A percentile compares a stretch with the other conserved stretches of the same genome.
Conservation (phyloP, 2,329 filamentous ascomycete genomes). For the Exophiala sp. region DNA sequence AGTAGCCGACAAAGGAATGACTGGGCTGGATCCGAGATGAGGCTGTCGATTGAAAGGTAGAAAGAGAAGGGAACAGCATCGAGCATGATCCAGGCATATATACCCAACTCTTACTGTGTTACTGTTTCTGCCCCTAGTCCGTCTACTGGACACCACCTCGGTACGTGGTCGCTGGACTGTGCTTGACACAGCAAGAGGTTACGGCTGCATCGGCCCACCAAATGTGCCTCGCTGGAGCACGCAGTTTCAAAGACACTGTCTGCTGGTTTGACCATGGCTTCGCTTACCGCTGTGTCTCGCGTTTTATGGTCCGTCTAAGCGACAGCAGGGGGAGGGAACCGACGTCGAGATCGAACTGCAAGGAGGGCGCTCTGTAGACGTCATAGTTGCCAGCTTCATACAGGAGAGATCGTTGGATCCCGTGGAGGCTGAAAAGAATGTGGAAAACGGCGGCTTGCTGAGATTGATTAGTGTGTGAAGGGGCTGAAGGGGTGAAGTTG, state of each 20-base stretch:
- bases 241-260: not conserved
- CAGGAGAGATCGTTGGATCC: not conserved
- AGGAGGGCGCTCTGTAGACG: not conserved
- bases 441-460: not conserved
- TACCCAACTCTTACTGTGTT: not conserved
- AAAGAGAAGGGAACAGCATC: not conserved
- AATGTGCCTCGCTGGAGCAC: not conserved
- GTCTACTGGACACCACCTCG: not conserved
- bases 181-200: not conserved
- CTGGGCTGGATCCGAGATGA: conserved; percentile 3
- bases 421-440: not conserved
- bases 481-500: conserved; percentile 6
- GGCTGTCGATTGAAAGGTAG: conserved; percentile 7
- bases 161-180: not conserved
- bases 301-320: not conserved
- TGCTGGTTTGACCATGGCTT: not conserved
- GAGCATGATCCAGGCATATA: conserved; percentile 2
- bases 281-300: not conserved
- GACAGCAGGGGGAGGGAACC: not conserved
- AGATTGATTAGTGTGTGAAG: conserved; percentile 17
- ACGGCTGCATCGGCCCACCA: not conserved
- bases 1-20: not conserved
- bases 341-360: not conserved
- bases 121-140: not conserved
- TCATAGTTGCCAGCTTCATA: not conserved